Evolutionary conservation across 2,329 filamentous ascomycete species (phyloP), one percentile per base, ranked within the genome.

Genomic region (Stagonosporopsis tanaceti): DNA sequence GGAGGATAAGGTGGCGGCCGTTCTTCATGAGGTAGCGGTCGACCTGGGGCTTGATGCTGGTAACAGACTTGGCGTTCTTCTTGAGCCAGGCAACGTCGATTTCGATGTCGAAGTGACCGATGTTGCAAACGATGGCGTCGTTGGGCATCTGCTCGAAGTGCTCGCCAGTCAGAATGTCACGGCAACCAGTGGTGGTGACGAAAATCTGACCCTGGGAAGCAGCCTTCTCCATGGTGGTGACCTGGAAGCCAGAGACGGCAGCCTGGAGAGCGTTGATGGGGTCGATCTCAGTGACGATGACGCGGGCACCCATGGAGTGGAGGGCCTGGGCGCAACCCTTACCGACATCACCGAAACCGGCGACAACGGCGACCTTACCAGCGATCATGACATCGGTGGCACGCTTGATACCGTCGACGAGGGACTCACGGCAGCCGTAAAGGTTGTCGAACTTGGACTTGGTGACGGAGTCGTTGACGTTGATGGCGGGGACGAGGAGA

Each of bases 391-490:
- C 95, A 85, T 99, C 94, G 81, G 95, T 99, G 74, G 95, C 94
- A 85, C 94, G 94, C 91, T 98, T 99, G 89, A 99, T 98, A 80
- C 95, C 95, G 81, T 99, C 95, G 76, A 99, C 89, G 74, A 99
- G 90, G 65, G 94, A 97, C 86, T 98, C 95, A 79, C 93, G 90
- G 92, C 95, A 98, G 78, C 95, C 94, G 88, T 98, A 99, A 68
- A 98, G 85, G 89, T 99, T 99, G 88, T 98, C 95, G 80, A 99
- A 99, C 88, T 99, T 99, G 84, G 93, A 97, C 90, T 98, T 99
- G 82, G 95, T 99, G 78, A 99, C 94, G 59, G 91, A 93, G 89
- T 99, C 94, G 85, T 99, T 98, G 87, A 99, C 94, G 82, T 99
- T 99, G 89, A 98, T 78, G 81, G 94, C 87, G 70, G 95, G 95